These are phyloP conservation scores for Russula emetica DNA, from an alignment of 768 basidiomycete species.

Conservation along the genomic window DNA sequence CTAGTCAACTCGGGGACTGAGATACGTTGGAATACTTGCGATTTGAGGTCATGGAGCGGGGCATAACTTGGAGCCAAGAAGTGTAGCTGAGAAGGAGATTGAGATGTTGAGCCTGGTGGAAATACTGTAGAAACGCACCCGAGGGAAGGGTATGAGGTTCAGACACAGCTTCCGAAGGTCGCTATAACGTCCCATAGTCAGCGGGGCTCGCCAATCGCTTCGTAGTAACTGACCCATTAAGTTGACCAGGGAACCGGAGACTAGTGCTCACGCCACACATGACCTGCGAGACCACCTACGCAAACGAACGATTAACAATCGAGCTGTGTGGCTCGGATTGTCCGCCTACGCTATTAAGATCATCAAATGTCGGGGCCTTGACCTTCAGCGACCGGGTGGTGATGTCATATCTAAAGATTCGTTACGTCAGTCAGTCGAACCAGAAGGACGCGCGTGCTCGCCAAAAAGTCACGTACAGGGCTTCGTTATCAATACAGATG, in stretches of 20 bases:
- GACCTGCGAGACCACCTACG: conserved; percentile 72
- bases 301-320: not conserved
- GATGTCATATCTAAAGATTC: conserved; percentile 60
- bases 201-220: not conserved
- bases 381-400: conserved; percentile 61
- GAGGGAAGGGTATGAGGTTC: conserved; percentile 96
- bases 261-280: conserved; percentile 95
- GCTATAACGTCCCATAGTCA: conserved; percentile 37
- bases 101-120: not conserved
- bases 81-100: conserved; percentile 59
- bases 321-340: not conserved
- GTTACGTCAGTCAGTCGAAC: not conserved
- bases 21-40: conserved; percentile 54
- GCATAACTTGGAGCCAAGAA: conserved; percentile 96
- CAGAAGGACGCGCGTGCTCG: not conserved
- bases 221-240: conserved; percentile 63
- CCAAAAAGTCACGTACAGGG: conserved; percentile 48
- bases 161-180: conserved; percentile 87
- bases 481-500: conserved; percentile 84
- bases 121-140: conserved; percentile 43
- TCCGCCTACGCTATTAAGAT: conserved; percentile 62
- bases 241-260: conserved; percentile 87
- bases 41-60: conserved; percentile 71
- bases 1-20: conserved; percentile 68
- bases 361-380: conserved; percentile 55